A percentile compares a stretch with the other conserved stretches of the same genome.
These are phyloP conservation scores for Arabidopsis arenosa DNA, from an alignment of 345 rosid species.

Conservation along the genomic window DNA sequence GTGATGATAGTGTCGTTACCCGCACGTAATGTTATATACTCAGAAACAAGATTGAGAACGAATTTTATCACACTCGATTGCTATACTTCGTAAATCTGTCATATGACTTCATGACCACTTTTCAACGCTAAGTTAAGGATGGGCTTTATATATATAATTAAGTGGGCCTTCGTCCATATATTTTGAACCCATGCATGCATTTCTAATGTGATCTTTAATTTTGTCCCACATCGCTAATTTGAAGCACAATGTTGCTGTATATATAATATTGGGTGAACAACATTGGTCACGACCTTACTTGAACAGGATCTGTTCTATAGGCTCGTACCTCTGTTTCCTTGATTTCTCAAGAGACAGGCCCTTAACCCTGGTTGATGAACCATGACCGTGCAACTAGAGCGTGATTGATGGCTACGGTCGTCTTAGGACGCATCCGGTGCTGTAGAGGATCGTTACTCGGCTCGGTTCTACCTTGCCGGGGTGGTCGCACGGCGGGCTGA, in stretches of 20 bases:
- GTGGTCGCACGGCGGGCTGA: slow-evolving; percentile 1
- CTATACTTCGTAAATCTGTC: too few relatives aligned
- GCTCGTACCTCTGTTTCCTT: not conserved
- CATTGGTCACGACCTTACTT: not conserved
- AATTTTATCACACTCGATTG: not conserved
- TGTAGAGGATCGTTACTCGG: slow-evolving; percentile 8
- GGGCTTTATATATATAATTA: not conserved
- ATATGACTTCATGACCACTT: too few relatives aligned
- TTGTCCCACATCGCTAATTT: not conserved
- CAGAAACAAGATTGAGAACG: not conserved
- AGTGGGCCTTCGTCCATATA: not conserved
- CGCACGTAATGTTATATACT: not conserved
- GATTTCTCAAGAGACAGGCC: not conserved
- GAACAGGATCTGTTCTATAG: slow-evolving; percentile 12
- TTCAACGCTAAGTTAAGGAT: not conserved
- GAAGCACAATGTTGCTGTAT: not conserved
- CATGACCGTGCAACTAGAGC: not conserved
- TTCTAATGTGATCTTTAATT: not conserved
- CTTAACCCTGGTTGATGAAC: not conserved
- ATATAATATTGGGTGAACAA: not conserved
- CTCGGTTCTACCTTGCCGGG: not conserved
- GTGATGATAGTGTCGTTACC: not conserved
- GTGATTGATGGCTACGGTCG: not conserved
- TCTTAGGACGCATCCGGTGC: not conserved
- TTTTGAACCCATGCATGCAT: not conserved